Evolutionary conservation across 495 filamentous ascomycete genomes (phyloP), one percentile per base, ranked within the genome.

Genomic region (Aspergillus hancockii): DNA sequence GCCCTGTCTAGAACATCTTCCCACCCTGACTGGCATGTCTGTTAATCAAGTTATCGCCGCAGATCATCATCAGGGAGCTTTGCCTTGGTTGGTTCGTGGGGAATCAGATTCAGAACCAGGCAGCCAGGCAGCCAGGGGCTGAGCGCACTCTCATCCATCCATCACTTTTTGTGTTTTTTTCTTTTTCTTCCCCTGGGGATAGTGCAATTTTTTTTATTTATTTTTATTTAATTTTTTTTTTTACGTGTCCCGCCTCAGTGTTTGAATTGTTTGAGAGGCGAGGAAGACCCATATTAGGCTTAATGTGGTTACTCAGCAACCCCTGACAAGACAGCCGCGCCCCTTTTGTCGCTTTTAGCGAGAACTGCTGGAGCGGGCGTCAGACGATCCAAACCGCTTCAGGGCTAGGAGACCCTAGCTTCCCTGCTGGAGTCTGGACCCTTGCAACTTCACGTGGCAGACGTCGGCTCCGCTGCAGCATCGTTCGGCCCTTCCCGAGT

Each of bases 401-500:
- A 0, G 54, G 60, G 30, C 21, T 67, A 67, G 64, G 38, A 30
- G 31, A 28, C 31, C 59, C 56, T 63, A 59, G 61, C 53, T 58
- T 61, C 36, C 31, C 23, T 54, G 19, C 51, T 61, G 65, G 62
- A 60, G 62, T 69, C 64, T 67, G 63, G 67, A 65, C 67, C 67
- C 62, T 65, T 53, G 63, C 55, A 43, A 61, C 57, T 62, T 70
- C 67, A 70, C 67, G 67, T 70, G 67, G 67, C 58, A 62, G 60
- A 63, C 64, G 28, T 38, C 51, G 57, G 55, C 61, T 64, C 60
- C 61, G 57, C 62, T 54, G 56, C 58, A 57, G 58, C 59, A 59
- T 65, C 62, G 58, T 60, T 67, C 64, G 67, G 63, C 51, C 64
- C 64, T 70, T 67, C 62, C 67, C 67, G 64, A 65, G 60, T 70